Conservation (phyloP, 805 yeast species). For the Candida cerambycidarum region DNA sequence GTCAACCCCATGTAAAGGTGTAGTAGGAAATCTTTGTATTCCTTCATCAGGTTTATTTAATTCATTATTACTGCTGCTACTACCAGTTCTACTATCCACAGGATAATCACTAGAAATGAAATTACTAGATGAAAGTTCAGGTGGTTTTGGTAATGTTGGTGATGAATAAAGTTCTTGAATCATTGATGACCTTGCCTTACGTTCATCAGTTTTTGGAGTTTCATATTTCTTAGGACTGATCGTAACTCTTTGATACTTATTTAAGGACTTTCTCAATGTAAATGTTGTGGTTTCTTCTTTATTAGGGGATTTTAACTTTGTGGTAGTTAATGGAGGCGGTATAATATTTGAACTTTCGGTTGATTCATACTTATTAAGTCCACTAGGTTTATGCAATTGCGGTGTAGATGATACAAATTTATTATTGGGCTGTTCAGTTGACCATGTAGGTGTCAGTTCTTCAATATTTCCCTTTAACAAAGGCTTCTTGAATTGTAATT, state of each 20-base stretch:
- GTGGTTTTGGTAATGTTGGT: slow-evolving; percentile 46
- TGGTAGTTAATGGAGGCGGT: slow-evolving; percentile 21
- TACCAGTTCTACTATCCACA: neutral
- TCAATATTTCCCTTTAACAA: slow-evolving; percentile 20
- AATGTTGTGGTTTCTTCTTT: slow-evolving; percentile 15
- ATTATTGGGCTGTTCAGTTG: slow-evolving; percentile 22
- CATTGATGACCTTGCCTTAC: slow-evolving; percentile 29
- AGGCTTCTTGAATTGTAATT: slow-evolving; percentile 22
- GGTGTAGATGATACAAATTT: slow-evolving; percentile 13
- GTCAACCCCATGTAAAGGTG: slow-evolving; percentile 35
- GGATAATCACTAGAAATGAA: slow-evolving; percentile 6
- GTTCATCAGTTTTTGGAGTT: slow-evolving; percentile 11
- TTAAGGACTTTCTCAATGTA: slow-evolving; percentile 32
- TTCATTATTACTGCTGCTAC: neutral
- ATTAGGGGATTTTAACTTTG: slow-evolving; percentile 5
- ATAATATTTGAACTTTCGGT: slow-evolving; percentile 24
- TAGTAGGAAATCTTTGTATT: slow-evolving; percentile 48
- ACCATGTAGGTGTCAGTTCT: slow-evolving; percentile 38
- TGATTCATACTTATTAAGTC: slow-evolving; percentile 18
- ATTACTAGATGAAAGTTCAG: slow-evolving; percentile 20
- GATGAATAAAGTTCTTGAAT: slow-evolving; percentile 40
- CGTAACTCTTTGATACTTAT: slow-evolving; percentile 29
- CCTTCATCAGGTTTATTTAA: slow-evolving; percentile 16
- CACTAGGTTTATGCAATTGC: slow-evolving; percentile 8
- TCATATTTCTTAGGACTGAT: slow-evolving; percentile 31